Evolutionary conservation across 257 asterid species (phyloP), one percentile per base, ranked within the genome.

Genomic region (Penstemon newberryi): DNA sequence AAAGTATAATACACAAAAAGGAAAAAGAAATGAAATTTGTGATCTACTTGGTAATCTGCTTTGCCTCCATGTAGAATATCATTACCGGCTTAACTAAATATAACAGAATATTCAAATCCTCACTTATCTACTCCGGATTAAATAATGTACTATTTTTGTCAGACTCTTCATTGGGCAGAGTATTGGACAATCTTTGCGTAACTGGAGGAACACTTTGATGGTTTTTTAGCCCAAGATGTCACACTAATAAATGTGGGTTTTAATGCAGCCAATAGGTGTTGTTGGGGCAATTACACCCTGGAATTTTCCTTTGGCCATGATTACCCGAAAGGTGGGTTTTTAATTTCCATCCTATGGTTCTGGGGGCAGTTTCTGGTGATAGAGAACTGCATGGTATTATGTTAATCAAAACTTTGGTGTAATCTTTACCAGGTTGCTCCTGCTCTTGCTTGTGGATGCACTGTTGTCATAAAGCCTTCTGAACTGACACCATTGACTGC

Each of bases 221-320:
- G 66, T 60, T 44, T 11, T 25, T 61, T 43, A 9, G 50, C 6
- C 13, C 8, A n/a, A 11, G 38, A 56, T 7, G 42, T 55, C 57
- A 68, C 63, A 56, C 51, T 45, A 60, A 71, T 69, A 25, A 54
- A 44, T 19, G 7, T 43, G 60, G 47, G 53, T 69, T 78, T 67
- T 80, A 60, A 77, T 84, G 88, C 96, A 94, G 96, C 98, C 98
- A 62, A 86, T 94, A 51, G 98, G 98, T 70, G 99, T 94, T 79
- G 96, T 94, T 70, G 99, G 96, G 78, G 96, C 93, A 67, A 79
- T 94, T 60, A 86, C 98, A 4, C 98, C 99, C 56, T 94, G 99
- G 99, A 94, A 94, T 82, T 91, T 94, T 65, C 99, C 98, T 37
- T 63, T 94, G 87, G 99, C 99, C 65, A 91, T 94, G 99, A 89